Evolutionary conservation across 306 rosid genomes (phyloP).

Genomic region (Medicago truncatula): MtrunA17r5.0-ANR NC_053049.1:4569501-4570000

Average conservation of each 20-base stretch:
- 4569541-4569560: slow-evolving; percentile 72
- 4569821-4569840: background rate
- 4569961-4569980: no score
- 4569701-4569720: slow-evolving; percentile 30
- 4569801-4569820: slow-evolving; percentile 6
- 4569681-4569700: slow-evolving; percentile 32
- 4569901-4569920: no score
- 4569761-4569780: slow-evolving; percentile 45
- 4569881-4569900: background rate
- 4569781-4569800: slow-evolving; percentile 29
- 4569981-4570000: no score
- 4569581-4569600: slow-evolving; percentile 30
- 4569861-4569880: background rate
- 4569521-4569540: slow-evolving; percentile 75
- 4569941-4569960: no score
- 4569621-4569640: slow-evolving; percentile 32
- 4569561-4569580: slow-evolving; percentile 61
- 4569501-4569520: slow-evolving; percentile 91
- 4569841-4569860: background rate
- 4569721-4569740: slow-evolving; percentile 24
- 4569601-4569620: slow-evolving; percentile 35
- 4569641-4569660: slow-evolving; percentile 31
- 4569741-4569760: slow-evolving; percentile 43
- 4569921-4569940: no score
- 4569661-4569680: slow-evolving; percentile 25